Base-by-base conservation (phyloP, 2,329 filamentous ascomycete species). In the Microascus cirrosus region DNA sequence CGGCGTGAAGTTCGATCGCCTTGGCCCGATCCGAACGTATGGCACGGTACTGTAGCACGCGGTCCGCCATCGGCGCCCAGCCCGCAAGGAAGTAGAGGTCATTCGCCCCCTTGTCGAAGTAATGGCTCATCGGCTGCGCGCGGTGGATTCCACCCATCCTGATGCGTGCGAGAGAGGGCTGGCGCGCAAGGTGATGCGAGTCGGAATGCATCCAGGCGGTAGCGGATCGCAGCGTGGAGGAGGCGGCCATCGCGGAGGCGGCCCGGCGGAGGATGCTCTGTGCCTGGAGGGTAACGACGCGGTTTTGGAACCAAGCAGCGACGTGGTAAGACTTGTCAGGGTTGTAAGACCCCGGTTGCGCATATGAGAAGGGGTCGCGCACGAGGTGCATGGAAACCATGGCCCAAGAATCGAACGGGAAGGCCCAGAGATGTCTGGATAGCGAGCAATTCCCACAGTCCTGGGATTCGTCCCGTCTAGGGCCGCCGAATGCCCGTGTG, bases 391-490 rank as follows among this genome's bases (percentile, higher is more conserved):
- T 66, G 7, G 70, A 66, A 6, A 70, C 61, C 25, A 77, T 67
- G 25, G 73, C 75, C 72, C 70, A 75, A 2, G 73, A 68, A 59
- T 76, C 74, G 57, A 74, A 75, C 0, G 73, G 74, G 48, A 74
- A 75, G 1, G 73, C 73, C 67, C 71, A 74, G 0, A 74, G 65
- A 61, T 77, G 74, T 60, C 76, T 77, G 3, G 74, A 60, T 4
- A 77, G 62, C 59, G 72, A 75, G 61, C 74, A 77, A 15, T 64
- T 55, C 11, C 70, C 69, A 59, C 74, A 77, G 12, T 61, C 65
- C 12, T 32, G 24, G 13, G 13, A 6, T 2, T 4, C 15, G 11
- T 51, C 20, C 25, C 51, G 32, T 13, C 24, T 35, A 11, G 8
- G 13, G 4, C 65, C 65, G 6, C 64, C 64, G 56, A 71, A 75